Percentiles rank a stretch among this genome's conserved stretches.
Evolutionary conservation across 148 eudicot genomes (phyloP).

Genomic region (Beta vulgaris): DNA sequence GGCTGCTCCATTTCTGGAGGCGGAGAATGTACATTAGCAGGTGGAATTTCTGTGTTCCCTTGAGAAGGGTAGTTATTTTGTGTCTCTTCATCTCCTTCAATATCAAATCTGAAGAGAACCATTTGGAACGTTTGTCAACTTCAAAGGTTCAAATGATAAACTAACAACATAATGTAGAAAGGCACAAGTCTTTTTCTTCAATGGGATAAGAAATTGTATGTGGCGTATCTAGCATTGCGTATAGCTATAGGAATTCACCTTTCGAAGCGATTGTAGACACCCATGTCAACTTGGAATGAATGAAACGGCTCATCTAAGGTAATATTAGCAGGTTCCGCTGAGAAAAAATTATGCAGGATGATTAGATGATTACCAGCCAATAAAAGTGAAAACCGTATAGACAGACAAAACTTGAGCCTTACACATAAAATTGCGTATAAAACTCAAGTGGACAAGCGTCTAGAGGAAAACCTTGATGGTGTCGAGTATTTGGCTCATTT

Average conservation of each 20-base stretch:
- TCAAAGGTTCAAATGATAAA: neutral
- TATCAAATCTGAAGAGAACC: conserved; percentile 82
- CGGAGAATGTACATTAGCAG: conserved; percentile 55
- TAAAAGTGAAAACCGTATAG: neutral
- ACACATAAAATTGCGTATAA: neutral
- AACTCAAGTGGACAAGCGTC: neutral
- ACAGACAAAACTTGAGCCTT: neutral
- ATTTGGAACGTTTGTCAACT: conserved; percentile 4
- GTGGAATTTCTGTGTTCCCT: conserved; percentile 45
- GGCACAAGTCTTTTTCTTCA: neutral
- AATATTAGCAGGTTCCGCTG: conserved; percentile 77
- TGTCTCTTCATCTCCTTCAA: conserved; percentile 73
- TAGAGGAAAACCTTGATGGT: conserved; percentile 74
- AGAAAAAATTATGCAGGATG: conserved; percentile 19
- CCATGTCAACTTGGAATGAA: conserved; percentile 46
- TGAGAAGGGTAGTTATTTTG: conserved; percentile 44
- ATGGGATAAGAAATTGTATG: neutral
- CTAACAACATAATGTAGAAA: neutral
- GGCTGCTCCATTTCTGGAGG: conserved; percentile 49
- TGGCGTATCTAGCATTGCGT: neutral
- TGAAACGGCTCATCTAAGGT: conserved; percentile 66
- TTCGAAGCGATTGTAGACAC: conserved; percentile 58
- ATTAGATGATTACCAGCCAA: conserved; percentile 8
- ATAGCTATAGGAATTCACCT: conserved; percentile 53
- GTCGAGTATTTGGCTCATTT: conserved; percentile 41